Percentiles rank a stretch among this genome's conserved stretches.
Conservation (phyloP, 2,329 filamentous ascomycete genomes). For the Sporothrix humicola region DNA sequence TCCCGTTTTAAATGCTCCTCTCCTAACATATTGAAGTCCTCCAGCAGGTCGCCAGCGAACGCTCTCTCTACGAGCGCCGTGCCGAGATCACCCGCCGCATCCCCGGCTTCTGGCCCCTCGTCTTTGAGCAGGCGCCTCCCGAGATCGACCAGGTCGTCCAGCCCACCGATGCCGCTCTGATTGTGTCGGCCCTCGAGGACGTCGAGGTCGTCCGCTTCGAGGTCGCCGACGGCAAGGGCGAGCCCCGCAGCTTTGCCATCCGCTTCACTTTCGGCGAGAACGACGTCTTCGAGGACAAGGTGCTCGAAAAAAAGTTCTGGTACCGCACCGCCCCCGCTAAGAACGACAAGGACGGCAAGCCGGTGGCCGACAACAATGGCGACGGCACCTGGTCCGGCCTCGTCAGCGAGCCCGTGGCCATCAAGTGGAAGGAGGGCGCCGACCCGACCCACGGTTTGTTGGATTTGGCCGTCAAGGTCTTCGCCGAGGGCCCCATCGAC, state of each 20-base stretch:
- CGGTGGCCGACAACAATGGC: neutral
- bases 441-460: slow-evolving; percentile 84
- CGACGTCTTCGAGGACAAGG: slow-evolving; percentile 77
- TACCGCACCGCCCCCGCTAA: slow-evolving; percentile 57
- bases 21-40: slow-evolving; percentile 27
- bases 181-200: slow-evolving; percentile 70
- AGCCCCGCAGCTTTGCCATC: slow-evolving; percentile 80
- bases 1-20: neutral
- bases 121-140: slow-evolving; percentile 82
- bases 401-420: slow-evolving; percentile 86
- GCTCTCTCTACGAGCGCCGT: slow-evolving; percentile 78
- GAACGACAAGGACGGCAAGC: neutral
- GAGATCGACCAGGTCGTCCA: slow-evolving; percentile 90
- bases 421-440: slow-evolving; percentile 84
- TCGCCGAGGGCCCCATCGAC: slow-evolving; percentile 60
- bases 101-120: slow-evolving; percentile 91
- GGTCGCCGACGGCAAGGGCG: slow-evolving; percentile 62
- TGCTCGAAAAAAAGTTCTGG: slow-evolving; percentile 91
- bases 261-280: slow-evolving; percentile 81
- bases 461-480: slow-evolving; percentile 72
- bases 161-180: slow-evolving; percentile 75
- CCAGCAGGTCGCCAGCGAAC: slow-evolving; percentile 69
- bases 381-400: slow-evolving; percentile 67
- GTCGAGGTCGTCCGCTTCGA: slow-evolving; percentile 82
- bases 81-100: slow-evolving; percentile 72